These are phyloP conservation scores for Geranomyces michiganensis DNA, from an alignment of 192 early-diverging fungal genomes.

Conservation along the genomic window DNA sequence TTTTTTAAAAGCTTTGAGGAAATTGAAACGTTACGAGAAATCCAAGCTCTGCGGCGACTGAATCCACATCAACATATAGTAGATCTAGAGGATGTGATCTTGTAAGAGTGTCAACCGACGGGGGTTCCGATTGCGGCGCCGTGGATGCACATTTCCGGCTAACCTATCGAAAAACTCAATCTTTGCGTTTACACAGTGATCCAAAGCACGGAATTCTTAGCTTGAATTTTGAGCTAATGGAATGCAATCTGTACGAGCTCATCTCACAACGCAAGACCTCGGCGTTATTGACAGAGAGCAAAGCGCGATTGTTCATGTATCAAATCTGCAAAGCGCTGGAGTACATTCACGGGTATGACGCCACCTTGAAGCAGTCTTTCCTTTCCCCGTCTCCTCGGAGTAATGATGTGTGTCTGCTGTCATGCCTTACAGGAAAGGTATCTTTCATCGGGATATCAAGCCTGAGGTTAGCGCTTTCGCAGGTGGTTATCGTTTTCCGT, in stretches of 20 bases:
- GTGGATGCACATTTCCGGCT: background rate
- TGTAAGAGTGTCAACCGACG: no score
- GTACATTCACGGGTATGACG: constrained; percentile 57
- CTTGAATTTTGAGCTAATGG: constrained; percentile 67
- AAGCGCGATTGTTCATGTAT: constrained; percentile 58
- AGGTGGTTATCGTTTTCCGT: no score
- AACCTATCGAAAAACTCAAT: background rate
- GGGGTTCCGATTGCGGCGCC: no score
- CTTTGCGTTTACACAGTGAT: constrained; percentile 44
- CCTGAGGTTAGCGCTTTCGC: constrained; percentile 48
- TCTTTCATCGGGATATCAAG: constrained; percentile 68
- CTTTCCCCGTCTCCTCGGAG: no score
- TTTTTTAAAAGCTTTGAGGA: constrained; percentile 49
- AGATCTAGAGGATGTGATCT: constrained; percentile 58
- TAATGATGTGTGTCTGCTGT: no score
- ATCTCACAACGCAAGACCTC: constrained; percentile 52
- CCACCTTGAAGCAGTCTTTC: no score
- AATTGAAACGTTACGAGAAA: constrained; percentile 62
- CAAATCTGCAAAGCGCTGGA: constrained; percentile 64
- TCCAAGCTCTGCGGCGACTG: constrained; percentile 58
- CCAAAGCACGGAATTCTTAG: constrained; percentile 55
- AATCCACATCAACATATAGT: constrained; percentile 61
- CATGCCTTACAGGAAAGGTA: constrained; percentile 58
- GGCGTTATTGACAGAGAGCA: constrained; percentile 50
- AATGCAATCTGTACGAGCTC: constrained; percentile 66